These are phyloP conservation scores for Wickerhamomyces chambardii DNA, from an alignment of 805 yeast species.

Conservation along the genomic window DNA sequence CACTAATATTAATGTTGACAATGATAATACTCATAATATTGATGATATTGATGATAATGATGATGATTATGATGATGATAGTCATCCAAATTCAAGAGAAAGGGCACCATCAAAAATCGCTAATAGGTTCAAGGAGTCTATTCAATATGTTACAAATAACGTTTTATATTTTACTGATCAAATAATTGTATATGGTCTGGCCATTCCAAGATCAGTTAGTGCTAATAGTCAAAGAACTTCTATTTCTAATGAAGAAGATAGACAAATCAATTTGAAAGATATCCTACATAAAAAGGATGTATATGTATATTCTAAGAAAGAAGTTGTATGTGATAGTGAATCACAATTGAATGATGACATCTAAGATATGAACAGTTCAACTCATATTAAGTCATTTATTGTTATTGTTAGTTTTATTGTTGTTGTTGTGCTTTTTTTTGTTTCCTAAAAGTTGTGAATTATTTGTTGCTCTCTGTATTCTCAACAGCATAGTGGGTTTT, in stretches of 20 bases:
- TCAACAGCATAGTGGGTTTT: too few species aligned
- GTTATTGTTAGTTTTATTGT: too few species aligned
- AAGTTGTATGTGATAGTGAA: conserved; percentile 17
- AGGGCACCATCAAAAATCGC: conserved; percentile 1
- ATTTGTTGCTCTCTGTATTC: too few species aligned
- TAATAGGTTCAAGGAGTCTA: conserved; percentile 11
- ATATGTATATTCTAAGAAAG: conserved; percentile 32
- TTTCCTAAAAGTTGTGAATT: too few species aligned
- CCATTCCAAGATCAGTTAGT: conserved; percentile 41
- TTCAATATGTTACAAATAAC: conserved; percentile 24
- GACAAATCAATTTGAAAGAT: conserved; percentile 15
- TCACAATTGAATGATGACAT: too few species aligned
- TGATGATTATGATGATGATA: conserved; percentile 1
- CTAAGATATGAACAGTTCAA: too few species aligned
- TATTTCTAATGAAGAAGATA: conserved; percentile 11
- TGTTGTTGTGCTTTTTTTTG: too few species aligned
- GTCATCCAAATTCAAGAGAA: conserved; percentile 1
- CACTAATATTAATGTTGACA: too few species aligned
- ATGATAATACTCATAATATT: conserved; percentile 12
- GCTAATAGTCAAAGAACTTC: conserved; percentile 12
- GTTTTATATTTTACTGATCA: conserved; percentile 40
- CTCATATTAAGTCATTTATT: too few species aligned
- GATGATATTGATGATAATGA: conserved; percentile 3
- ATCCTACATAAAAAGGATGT: conserved; percentile 23
- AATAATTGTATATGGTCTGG: conserved; percentile 48